Base-by-base conservation (phyloP, 2,329 filamentous ascomycete genomes). In the Sphaerulina musiva region DNA sequence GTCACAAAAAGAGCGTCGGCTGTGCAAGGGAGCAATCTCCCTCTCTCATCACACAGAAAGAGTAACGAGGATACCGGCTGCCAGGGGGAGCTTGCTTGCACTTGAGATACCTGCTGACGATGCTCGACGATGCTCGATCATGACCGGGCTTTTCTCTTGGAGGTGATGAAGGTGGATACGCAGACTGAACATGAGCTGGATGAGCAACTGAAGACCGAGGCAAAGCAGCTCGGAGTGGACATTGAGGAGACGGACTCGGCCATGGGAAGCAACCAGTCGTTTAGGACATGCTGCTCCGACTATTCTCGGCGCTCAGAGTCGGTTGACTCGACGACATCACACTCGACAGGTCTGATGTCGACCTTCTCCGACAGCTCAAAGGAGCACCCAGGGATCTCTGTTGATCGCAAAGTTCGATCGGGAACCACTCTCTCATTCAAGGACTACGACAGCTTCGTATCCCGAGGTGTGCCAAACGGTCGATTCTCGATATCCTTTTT, bases 331-430 rank as follows among this genome's bases (percentile, higher is more conserved):
- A 53, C 59, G n/a, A 60, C 60, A 4, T 70, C 69, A 23, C 62
- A 64, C 10, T 70, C 67, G 0, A 71, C 69, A 1, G 68, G 64
- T 32, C 57, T 69, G 46, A 66, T 62, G 12, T 69, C 67, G n/a
- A 63, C 59, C 42, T 60, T 61, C 55, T 70, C 69, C 3, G 64
- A 67, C 26, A 36, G 55, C n/a, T 70, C 68, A 31, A 63, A 58
- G 44, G 68, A 69, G 12, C 55, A 59, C 38, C 56, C 48, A 17
- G 14, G 14, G 38, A 39, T 45, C 32, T 54, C 46, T 36, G 50
- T 48, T 10, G 38, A 38, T n/a, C 41, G 42, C 2, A 47, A 55
- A 14, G 46, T 53, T 20, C 58, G 55, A 8, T 67, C 61, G 10
- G 56, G 58, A 47, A 55, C 62, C 11, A 66, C 67, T 9, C 57